Evolutionary conservation across 2,329 filamentous ascomycete genomes (phyloP).

Genomic region (Ophiostoma sp.): DNA sequence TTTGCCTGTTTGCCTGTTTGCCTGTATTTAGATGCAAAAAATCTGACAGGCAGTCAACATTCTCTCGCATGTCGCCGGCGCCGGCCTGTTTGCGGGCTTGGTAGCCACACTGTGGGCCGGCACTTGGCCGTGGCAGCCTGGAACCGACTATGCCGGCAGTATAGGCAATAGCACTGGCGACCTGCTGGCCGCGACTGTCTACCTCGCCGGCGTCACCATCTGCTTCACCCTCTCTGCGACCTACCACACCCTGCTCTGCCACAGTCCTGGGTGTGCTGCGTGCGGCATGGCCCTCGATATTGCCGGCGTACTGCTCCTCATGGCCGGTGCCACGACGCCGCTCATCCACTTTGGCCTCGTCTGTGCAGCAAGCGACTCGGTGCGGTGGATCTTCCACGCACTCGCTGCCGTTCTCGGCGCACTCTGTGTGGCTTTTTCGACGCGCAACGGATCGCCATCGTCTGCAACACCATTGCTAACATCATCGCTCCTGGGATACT

Average conservation of each 20-base stretch:
- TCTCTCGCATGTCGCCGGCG: neutral
- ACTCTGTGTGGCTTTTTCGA: neutral
- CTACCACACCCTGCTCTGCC: conserved; percentile 54
- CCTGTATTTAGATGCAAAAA: too few relatives aligned
- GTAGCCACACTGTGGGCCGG: neutral
- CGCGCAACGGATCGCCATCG: neutral
- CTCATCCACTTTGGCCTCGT: conserved; percentile 53
- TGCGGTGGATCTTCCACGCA: neutral
- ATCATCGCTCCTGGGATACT: neutral
- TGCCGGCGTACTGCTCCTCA: conserved; percentile 55
- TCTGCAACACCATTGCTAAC: too few relatives aligned
- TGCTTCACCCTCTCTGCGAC: conserved; percentile 44
- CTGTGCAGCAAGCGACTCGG: neutral
- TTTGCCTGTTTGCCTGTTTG: too few relatives aligned
- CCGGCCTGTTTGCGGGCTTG: neutral
- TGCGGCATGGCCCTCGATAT: conserved; percentile 57
- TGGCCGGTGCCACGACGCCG: conserved; percentile 57
- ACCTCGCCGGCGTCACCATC: conserved; percentile 40
- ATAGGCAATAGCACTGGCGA: neutral
- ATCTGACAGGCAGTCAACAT: neutral
- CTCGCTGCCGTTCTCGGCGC: neutral
- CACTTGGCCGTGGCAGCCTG: neutral
- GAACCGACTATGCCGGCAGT: too few relatives aligned
- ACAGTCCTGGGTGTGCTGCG: conserved; percentile 44
- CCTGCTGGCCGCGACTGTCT: conserved; percentile 29